These are phyloP conservation scores for Kodamaea leandrae DNA, from an alignment of 805 yeast species.

Conservation along the genomic window DNA sequence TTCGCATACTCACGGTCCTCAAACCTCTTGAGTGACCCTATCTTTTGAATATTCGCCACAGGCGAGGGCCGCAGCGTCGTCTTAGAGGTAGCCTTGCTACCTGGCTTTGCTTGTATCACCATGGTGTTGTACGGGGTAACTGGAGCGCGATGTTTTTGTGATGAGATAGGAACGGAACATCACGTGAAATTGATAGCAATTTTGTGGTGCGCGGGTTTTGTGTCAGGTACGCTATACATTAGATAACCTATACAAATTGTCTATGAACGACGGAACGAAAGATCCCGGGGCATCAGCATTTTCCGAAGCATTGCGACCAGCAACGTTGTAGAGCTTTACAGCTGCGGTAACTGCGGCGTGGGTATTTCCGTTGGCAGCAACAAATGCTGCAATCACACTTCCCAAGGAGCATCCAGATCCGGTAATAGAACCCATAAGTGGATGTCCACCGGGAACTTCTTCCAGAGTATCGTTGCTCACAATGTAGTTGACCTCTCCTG, in stretches of 20 bases:
- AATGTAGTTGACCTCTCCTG: constrained; percentile 49
- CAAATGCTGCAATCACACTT: constrained; percentile 58
- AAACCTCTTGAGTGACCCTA: constrained; percentile 37
- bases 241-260: constrained; percentile 24
- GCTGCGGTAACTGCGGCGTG: constrained; percentile 50
- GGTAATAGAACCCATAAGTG: constrained; percentile 64
- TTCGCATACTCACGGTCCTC: constrained; percentile 38
- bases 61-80: constrained; percentile 31
- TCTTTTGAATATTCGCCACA: constrained; percentile 31
- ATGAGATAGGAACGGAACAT: not conserved
- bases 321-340: constrained; percentile 54
- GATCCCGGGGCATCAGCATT: constrained; percentile 50
- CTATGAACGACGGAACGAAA: constrained; percentile 48
- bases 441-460: constrained; percentile 55
- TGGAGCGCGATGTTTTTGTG: not conserved
- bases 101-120: constrained; percentile 11
- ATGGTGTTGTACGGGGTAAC: constrained; percentile 5
- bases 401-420: constrained; percentile 87
- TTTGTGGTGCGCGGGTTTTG: too few species aligned
- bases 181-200: not conserved
- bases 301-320: constrained; percentile 54
- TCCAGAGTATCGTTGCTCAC: constrained; percentile 21
- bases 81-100: constrained; percentile 1
- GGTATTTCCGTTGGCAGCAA: constrained; percentile 37
- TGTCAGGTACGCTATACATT: not conserved